Evolutionary conservation across 164 flowering plant genomes (phyloP), one percentile per base, ranked within the genome.

Genomic region (Vitis rupestris): DNA sequence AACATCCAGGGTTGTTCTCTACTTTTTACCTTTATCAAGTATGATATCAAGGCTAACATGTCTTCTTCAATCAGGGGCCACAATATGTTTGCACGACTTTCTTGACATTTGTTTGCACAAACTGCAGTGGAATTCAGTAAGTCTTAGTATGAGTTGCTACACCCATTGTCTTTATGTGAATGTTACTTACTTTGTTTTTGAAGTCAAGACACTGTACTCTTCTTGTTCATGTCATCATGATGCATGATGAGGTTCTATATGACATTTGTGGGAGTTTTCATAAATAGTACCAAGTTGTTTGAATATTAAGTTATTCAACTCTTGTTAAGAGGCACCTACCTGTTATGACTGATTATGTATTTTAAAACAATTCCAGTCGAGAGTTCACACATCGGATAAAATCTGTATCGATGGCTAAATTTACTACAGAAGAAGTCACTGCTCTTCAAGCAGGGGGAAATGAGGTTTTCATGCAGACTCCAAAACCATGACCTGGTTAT

Each of bases 31-130:
- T 37, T 37, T 37, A 56, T 31, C 14, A 27, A n/a, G 58, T 44
- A 17, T 37, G 12, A 66, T 66, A 0, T 37, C 48, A 13, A 13
- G 15, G 15, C 17, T 61, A 44, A 55, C 13, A 19, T 49, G 11
- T 17, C 53, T 50, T 58, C 51, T 72, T 64, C 57, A 29, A 19
- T 48, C 91, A 92, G 97, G 97, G 97, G 16, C 96, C 97, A 0
- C 96, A 90, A 65, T 92, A 92, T 78, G 93, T 92, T 4, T 92
- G 97, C 78, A 86, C 92, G 19, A 92, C 86, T 27, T 92, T 90
- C 76, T 82, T 80, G 86, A 90, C 91, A 16, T 92, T 90, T 70
- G 82, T 92, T 55, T 92, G 97, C 77, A 90, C 90, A 64, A 86
- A 71, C 61, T 92, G 97, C 58, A 85, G 96, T 64, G 97, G 94